phyloP scores from a whole-genome alignment of 2,329 filamentous ascomycete species.

The Pseudonectria foliicola region DNA sequence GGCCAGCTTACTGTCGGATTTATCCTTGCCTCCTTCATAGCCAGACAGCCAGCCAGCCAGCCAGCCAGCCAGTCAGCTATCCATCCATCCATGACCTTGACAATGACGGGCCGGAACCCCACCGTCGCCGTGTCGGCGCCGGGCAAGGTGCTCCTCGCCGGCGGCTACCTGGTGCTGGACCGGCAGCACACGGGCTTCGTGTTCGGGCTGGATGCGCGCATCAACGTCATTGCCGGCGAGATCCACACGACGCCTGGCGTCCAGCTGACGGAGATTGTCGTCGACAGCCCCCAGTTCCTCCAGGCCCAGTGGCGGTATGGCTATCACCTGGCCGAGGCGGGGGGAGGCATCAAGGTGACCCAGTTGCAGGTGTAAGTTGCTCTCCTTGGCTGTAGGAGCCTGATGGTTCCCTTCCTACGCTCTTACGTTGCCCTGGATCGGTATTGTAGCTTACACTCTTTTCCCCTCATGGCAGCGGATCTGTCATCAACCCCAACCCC shows the following conservation, averaged over 20 bases:
- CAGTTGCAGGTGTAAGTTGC: constrained; percentile 70
- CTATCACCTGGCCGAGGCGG: constrained; percentile 60
- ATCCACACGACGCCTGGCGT: constrained; percentile 57
- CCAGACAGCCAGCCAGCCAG: no score
- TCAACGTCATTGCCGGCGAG: constrained; percentile 55
- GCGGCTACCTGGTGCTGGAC: constrained; percentile 92
- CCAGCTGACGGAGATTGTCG: constrained; percentile 65
- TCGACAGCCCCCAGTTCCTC: constrained; percentile 85
- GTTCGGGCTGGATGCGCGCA: constrained; percentile 59
- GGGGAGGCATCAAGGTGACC: constrained; percentile 74
- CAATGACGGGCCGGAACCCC: constrained; percentile 23
- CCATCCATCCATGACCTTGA: not conserved
- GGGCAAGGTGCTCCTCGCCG: constrained; percentile 90
- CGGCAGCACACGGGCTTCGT: constrained; percentile 72
- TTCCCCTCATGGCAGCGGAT: constrained; percentile 32
- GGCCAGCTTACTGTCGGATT: no score
- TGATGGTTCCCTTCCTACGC: no score
- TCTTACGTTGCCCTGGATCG: not conserved
- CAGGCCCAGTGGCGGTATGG: constrained; percentile 85
- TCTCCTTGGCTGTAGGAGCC: constrained; percentile 1
- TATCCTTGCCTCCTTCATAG: no score
- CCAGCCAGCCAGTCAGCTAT: no score
- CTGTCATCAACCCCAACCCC: constrained; percentile 52
- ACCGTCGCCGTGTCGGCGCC: constrained; percentile 72
- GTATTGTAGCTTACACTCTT: constrained; percentile 2